These are phyloP conservation scores for Trametes punicea DNA, from an alignment of 768 basidiomycete genomes.

Conservation along the genomic window DNA sequence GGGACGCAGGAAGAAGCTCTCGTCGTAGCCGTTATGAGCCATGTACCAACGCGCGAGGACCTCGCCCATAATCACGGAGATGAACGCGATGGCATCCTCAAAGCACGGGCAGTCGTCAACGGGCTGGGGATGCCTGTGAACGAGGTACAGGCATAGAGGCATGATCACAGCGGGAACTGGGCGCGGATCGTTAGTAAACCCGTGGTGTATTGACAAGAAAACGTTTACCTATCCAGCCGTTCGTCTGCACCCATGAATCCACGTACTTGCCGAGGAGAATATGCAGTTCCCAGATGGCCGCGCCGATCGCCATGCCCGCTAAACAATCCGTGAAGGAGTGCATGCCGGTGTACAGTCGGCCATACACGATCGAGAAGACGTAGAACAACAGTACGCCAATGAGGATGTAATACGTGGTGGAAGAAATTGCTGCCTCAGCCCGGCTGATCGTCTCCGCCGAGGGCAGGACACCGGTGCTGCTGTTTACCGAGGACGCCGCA, in stretches of 20 bases:
- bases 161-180: constrained; percentile 59
- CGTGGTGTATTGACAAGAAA: not conserved
- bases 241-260: constrained; percentile 39
- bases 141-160: constrained; percentile 62
- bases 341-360: constrained; percentile 85
- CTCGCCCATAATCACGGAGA: constrained; percentile 80
- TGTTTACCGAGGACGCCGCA: not conserved
- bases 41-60: constrained; percentile 67
- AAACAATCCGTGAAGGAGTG: constrained; percentile 78
- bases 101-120: constrained; percentile 98
- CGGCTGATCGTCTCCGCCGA: constrained; percentile 7
- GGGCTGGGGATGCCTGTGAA: constrained; percentile 91
- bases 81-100: constrained; percentile 92
- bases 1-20: constrained; percentile 29
- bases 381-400: constrained; percentile 50
- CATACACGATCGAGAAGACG: constrained; percentile 69
- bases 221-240: constrained; percentile 36
- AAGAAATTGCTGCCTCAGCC: constrained; percentile 37
- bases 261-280: constrained; percentile 34
- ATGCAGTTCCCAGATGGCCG: constrained; percentile 55
- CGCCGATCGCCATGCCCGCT: constrained; percentile 62
- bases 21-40: constrained; percentile 37
- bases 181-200: constrained; percentile 22
- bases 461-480: constrained; percentile 20
- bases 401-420: constrained; percentile 39